Evolutionary conservation across 1,284 basidiomycete species (phyloP), one percentile per base, ranked within the genome.

Genomic region (Coriolopsis trogii): DNA sequence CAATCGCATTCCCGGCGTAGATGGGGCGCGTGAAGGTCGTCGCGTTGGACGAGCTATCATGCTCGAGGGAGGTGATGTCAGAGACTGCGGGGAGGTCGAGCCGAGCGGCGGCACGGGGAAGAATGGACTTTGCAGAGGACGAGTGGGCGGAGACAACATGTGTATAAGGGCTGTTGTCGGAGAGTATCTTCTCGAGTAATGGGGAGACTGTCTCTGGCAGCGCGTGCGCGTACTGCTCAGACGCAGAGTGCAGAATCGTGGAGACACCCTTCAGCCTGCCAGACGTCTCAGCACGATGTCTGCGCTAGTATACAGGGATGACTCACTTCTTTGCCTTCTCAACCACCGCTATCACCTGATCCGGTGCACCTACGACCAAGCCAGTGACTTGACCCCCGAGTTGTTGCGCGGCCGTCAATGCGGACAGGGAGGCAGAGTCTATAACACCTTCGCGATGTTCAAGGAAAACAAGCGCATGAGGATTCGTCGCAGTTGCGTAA

Each of bases 1-100:
- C 83, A 58, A 99, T 93, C 41, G 97, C 97, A 70, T 99, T 99
- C 43, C 97, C 97, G 43, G 97, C 97, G 67, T 99, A 99, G 69
- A 99, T 97, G 39, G 94, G 95, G 39, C 96, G 90, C 8, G 91
- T 84, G 72, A 97, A 98, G 4, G 83, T 89, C 16, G 89, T 84
- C 68, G 74, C 82, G 67, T 88, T 86, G 43, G 86, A 84, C 2
- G 81, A 68, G 28, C 76, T 64, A 65, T 97, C 88, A 64, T 98
- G 87, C 41, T 84, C 82, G 64, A 97, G 73, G 15, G 86, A 88
- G 8, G 81, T 92, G 61, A 99, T 87, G 73, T 99, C 97, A 45
- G 95, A 95, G 57, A 99, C 84, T 61, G 86, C 83, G 9, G 92
- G 91, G 24, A 88, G 83, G 70, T 96, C 89, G 34, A 99, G 84